Evolutionary conservation across 2,329 filamentous ascomycete genomes (phyloP), one percentile per base, ranked within the genome.

Genomic region (Diaporthe citri): DNA sequence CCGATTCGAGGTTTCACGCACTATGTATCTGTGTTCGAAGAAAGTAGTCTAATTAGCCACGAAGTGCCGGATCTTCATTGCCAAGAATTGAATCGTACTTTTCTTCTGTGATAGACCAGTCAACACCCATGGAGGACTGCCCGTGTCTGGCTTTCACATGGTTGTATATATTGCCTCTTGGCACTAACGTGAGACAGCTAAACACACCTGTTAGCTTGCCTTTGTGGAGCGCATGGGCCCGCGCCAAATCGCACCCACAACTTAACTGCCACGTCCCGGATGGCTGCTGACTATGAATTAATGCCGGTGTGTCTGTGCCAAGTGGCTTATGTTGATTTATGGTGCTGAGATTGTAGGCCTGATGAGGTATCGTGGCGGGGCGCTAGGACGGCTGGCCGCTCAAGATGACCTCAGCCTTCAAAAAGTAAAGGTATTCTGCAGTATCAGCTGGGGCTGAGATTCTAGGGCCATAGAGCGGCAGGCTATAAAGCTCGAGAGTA

Each of bases 241-340:
- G 46, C 15, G 20, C 22, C 64, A 20, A 25, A 51, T 12, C 36
- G n/a, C 48, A 31, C 39, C 17, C 25, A 25, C 22, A 22, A 6
- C 5, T 13, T 20, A 8, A 25, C 20, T 2, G 34, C n/a, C 22
- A 43, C 71, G 71, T 48, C 57, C 20, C 25, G 39, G 17, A 34
- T 52, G 9, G n/a, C 2, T 34, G 43, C 46, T 34, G 12, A 64
- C n/a, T 28, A 52, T 41, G 48, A 39, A 1, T 25, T 20, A 28
- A 39, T 20, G 46, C 34, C 57, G 22, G 10, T 20, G 8, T n/a
- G 25, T 64, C 31, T 28, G 28, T 28, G 22, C 46, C 6, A 13
- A 72, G 48, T 72, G 71, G 71, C 46, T 72, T 56, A 43, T 43
- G 62, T 72, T 62, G 41, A 28, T 52, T 36, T 36, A 64, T 56